Evolutionary conservation across 345 rosid species (phyloP).

Genomic region (Corymbia maculata): DNA sequence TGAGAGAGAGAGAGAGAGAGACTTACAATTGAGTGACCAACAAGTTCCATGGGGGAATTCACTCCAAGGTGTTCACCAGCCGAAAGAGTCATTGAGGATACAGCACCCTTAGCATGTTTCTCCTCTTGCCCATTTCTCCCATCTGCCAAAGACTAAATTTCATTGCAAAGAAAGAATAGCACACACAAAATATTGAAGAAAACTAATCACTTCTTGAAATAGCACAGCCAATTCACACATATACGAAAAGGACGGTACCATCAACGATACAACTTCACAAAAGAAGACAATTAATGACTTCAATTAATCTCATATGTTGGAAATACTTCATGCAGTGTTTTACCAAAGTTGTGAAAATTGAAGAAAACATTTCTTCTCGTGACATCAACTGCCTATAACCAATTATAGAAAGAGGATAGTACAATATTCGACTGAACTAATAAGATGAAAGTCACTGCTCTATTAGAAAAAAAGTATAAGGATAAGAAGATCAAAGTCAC

Average conservation of each 20-base stretch:
- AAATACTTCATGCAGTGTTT: not conserved
- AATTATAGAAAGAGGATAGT: not conserved
- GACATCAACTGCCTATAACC: not conserved
- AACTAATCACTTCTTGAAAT: not conserved
- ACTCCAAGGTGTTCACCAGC: constrained; percentile 24
- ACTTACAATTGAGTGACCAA: constrained; percentile 64
- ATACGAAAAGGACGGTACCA: not conserved
- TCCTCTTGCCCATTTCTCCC: constrained; percentile 18
- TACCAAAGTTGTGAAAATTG: not conserved
- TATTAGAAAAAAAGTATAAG: not conserved
- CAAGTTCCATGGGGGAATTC: constrained; percentile 48
- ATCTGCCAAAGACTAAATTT: constrained; percentile 11
- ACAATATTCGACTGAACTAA: not conserved
- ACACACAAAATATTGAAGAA: not conserved
- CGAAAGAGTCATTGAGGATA: constrained; percentile 7
- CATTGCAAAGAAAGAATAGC: not conserved
- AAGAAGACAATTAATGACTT: not conserved
- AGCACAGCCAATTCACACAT: not conserved
- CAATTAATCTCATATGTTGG: not conserved
- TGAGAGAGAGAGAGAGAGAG: not conserved
- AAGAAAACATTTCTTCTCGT: not conserved
- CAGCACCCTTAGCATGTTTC: constrained; percentile 8
- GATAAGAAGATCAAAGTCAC: not conserved
- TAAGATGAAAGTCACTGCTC: not conserved
- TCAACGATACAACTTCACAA: not conserved